These are phyloP conservation scores for Fusarium camptoceras DNA, from an alignment of 2,329 filamentous ascomycete species.

Conservation along the genomic window DNA sequence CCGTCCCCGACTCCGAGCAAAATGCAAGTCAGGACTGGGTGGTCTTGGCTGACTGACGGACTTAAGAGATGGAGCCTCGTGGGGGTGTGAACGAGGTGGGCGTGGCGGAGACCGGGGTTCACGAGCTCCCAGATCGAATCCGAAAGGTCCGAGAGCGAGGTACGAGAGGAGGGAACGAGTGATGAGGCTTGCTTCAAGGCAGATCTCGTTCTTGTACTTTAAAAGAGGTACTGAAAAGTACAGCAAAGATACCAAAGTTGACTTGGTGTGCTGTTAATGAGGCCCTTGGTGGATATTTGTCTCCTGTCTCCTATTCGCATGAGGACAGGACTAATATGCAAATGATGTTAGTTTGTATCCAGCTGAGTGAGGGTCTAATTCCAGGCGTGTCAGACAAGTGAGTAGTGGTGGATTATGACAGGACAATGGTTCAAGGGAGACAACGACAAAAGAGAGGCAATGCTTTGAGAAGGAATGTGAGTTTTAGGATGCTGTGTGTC, in stretches of 20 bases:
- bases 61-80: conserved; percentile 19
- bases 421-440: conserved; percentile 13
- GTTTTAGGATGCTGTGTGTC: conserved; percentile 4
- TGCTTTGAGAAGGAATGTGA: conserved; percentile 1
- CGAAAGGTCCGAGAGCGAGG: conserved; percentile 40
- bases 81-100: conserved; percentile 36
- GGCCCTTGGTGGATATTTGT: conserved; percentile 32
- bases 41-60: conserved; percentile 36
- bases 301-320: conserved; percentile 19
- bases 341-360: conserved; percentile 28
- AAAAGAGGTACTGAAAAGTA: neutral
- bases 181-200: conserved; percentile 27
- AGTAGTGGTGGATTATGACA: conserved; percentile 20
- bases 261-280: conserved; percentile 22
- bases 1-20: conserved; percentile 41
- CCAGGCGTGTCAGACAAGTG: conserved; percentile 34
- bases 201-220: conserved; percentile 3
- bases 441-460: conserved; percentile 1
- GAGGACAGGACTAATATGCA: conserved; percentile 21
- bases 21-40: conserved; percentile 26
- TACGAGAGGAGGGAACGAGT: conserved; percentile 9
- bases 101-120: conserved; percentile 35
- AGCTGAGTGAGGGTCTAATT: conserved; percentile 29
- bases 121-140: conserved; percentile 22
- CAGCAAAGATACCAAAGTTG: conserved; percentile 14